phyloP scores from a whole-genome alignment of 345 rosid species.

The Salix arbutifolia region DNA sequence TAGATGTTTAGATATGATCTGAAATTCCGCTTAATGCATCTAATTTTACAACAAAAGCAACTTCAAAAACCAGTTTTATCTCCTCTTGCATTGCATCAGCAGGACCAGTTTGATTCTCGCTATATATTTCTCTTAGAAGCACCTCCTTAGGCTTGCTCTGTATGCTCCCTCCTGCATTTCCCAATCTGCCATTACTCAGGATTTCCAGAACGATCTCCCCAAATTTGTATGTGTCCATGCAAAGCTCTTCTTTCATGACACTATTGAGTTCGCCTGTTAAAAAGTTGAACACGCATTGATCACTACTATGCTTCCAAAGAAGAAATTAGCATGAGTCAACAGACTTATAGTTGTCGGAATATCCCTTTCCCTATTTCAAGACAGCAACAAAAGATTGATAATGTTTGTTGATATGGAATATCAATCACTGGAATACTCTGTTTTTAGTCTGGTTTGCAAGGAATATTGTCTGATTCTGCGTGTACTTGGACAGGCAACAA shows the following conservation, averaged over 20 bases:
- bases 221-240: slow-evolving; percentile 56
- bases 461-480: background rate
- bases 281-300: background rate
- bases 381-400: background rate
- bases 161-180: slow-evolving; percentile 36
- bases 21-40: too few relatives aligned
- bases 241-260: slow-evolving; percentile 41
- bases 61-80: slow-evolving; percentile 52
- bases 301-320: background rate
- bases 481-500: background rate
- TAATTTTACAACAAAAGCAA: slow-evolving; percentile 29
- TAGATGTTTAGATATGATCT: too few relatives aligned
- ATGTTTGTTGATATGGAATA: background rate
- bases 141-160: slow-evolving; percentile 57
- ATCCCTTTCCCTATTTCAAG: background rate
- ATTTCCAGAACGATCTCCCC: slow-evolving; percentile 74
- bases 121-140: slow-evolving; percentile 49
- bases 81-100: slow-evolving; percentile 38
- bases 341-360: background rate
- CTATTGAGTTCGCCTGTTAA: slow-evolving; percentile 41
- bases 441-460: background rate
- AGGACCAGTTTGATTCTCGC: slow-evolving; percentile 43
- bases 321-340: background rate
- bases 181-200: slow-evolving; percentile 59
- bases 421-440: background rate